phyloP scores from a whole-genome alignment of 495 filamentous ascomycete species.

The Massariosphaeria phaeospora region DNA sequence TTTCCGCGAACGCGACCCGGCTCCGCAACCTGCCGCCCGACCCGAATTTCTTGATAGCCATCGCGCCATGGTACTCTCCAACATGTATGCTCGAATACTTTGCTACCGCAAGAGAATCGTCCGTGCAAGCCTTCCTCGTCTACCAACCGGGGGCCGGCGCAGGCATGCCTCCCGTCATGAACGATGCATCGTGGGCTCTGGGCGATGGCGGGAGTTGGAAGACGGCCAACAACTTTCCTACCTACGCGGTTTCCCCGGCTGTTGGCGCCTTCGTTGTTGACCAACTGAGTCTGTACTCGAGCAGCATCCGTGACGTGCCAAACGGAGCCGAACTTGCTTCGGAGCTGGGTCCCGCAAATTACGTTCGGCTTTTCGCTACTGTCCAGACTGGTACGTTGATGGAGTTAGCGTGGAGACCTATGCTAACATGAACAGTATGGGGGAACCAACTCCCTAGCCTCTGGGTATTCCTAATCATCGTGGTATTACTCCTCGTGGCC shows the following conservation, averaged over 20 bases:
- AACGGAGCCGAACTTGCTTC: constrained; percentile 52
- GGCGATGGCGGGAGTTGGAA: constrained; percentile 62
- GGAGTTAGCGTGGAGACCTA: no score
- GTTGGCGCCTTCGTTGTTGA: constrained; percentile 64
- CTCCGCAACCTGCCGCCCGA: constrained; percentile 56
- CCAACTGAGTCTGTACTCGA: constrained; percentile 69
- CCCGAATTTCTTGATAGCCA: constrained; percentile 56
- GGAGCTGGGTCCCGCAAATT: constrained; percentile 42
- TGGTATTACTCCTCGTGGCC: constrained; percentile 65
- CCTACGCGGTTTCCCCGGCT: constrained; percentile 74
- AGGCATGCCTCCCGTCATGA: constrained; percentile 54
- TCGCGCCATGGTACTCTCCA: constrained; percentile 81
- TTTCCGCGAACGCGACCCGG: constrained; percentile 72
- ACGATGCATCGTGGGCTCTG: constrained; percentile 60
- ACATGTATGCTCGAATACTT: constrained; percentile 68
- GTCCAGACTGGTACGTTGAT: constrained; percentile 55
- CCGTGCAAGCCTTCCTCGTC: constrained; percentile 65
- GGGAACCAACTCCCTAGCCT: constrained; percentile 55
- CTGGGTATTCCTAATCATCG: constrained; percentile 79
- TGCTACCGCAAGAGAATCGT: constrained; percentile 52
- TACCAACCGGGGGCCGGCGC: constrained; percentile 60
- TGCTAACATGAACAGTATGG: no score
- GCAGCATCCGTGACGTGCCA: constrained; percentile 57
- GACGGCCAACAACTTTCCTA: constrained; percentile 58
- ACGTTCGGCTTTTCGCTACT: constrained; percentile 56